Conservation (phyloP, 1,284 basidiomycete species). For the Naganishia cerealis region DNA sequence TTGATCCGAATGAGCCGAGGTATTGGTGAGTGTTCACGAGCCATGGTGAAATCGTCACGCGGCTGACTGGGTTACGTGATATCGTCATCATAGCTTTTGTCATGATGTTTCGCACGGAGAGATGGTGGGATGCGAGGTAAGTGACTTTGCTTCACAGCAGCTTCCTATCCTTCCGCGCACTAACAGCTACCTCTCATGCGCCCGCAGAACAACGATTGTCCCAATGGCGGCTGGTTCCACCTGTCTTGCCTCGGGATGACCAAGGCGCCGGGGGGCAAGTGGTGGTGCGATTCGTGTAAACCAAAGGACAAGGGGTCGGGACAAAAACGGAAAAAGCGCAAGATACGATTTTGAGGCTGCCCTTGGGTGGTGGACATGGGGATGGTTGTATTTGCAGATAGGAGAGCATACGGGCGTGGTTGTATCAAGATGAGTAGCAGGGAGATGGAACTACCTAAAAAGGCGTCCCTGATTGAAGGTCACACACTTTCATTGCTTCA, state of each 20-base stretch:
- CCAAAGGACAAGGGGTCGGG: conserved; percentile 34
- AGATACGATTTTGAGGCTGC: conserved; percentile 7
- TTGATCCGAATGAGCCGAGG: conserved; percentile 55
- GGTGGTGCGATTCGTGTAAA: conserved; percentile 47
- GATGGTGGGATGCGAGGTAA: conserved; percentile 53
- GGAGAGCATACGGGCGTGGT: neutral
- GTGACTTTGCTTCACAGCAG: conserved; percentile 5
- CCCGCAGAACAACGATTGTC: conserved; percentile 57
- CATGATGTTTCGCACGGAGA: conserved; percentile 56
- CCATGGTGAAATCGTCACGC: neutral
- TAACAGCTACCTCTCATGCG: conserved; percentile 33
- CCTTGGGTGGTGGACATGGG: neutral
- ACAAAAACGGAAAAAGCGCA: conserved; percentile 25
- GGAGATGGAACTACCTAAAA: neutral
- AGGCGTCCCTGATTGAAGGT: neutral
- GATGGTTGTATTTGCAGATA: neutral
- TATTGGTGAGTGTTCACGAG: conserved; percentile 47
- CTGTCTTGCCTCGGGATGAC: conserved; percentile 47
- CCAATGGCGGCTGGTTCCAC: conserved; percentile 57
- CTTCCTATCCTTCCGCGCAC: conserved; percentile 12
- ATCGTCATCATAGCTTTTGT: conserved; percentile 49
- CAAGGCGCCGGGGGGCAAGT: conserved; percentile 46
- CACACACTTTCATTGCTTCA: neutral
- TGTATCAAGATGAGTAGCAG: neutral
- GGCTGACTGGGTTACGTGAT: neutral